phyloP scores from a whole-genome alignment of 2,329 filamentous ascomycete species.

The Ilyonectria sp. region DNA sequence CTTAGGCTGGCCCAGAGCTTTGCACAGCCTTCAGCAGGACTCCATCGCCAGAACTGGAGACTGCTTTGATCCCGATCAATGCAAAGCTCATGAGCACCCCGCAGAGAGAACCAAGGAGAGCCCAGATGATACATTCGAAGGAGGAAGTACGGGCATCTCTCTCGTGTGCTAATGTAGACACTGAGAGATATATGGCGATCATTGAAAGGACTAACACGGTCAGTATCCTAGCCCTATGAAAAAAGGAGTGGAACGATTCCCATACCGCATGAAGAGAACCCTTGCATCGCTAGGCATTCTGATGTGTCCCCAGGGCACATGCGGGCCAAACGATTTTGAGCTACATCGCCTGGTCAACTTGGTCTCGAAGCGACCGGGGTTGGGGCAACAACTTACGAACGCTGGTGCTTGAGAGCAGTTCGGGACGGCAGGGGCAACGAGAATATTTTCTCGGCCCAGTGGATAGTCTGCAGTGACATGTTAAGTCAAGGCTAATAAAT shows the following conservation, averaged over 20 bases:
- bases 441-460: conserved; percentile 76
- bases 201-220: conserved; percentile 64
- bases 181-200: conserved; percentile 68
- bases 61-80: conserved; percentile 65
- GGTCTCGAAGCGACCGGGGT: background rate
- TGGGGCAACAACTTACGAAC: conserved; percentile 45
- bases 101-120: conserved; percentile 63
- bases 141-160: conserved; percentile 63
- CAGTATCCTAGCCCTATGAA: conserved; percentile 15
- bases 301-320: conserved; percentile 59
- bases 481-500: conserved; percentile 17
- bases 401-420: conserved; percentile 63
- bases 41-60: conserved; percentile 69
- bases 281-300: conserved; percentile 63
- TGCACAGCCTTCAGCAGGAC: conserved; percentile 55
- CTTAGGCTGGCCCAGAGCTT: conserved; percentile 70
- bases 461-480: conserved; percentile 57
- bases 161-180: conserved; percentile 63
- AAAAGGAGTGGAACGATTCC: background rate
- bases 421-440: conserved; percentile 66
- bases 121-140: conserved; percentile 60
- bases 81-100: conserved; percentile 69
- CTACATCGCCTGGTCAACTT: conserved; percentile 47
- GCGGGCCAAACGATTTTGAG: conserved; percentile 64
- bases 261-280: conserved; percentile 70